Evolutionary conservation across 495 filamentous ascomycete species (phyloP).

Genomic region (Aspergillus sclerotiicarbonarius): DNA sequence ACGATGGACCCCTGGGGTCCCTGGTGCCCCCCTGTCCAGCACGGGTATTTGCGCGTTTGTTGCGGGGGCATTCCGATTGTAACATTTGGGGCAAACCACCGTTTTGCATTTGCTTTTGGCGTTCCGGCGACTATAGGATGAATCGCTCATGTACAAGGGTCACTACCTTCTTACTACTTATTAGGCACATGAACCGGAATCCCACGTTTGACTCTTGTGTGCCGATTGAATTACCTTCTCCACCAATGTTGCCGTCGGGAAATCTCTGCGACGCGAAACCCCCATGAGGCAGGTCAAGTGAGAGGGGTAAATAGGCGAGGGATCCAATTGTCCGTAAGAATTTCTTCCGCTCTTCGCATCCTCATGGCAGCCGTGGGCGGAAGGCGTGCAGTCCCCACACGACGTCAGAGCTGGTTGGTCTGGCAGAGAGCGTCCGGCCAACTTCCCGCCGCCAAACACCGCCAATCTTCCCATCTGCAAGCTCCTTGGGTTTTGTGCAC

Average conservation of each 20-base stretch:
- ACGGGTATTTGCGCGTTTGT: conserved; percentile 6
- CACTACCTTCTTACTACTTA: neutral
- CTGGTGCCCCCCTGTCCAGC: neutral
- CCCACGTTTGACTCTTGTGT: neutral
- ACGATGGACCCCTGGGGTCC: neutral
- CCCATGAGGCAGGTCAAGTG: no score
- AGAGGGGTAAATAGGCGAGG: no score
- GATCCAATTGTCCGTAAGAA: no score
- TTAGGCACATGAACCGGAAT: conserved; percentile 1
- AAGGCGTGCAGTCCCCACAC: conserved; percentile 10
- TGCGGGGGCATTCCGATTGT: conserved; percentile 19
- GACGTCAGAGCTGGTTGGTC: conserved; percentile 13
- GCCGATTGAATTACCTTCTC: neutral
- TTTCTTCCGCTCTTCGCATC: neutral
- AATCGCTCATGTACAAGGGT: conserved; percentile 2
- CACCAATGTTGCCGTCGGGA: no score
- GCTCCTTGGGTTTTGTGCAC: neutral
- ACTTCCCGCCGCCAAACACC: conserved; percentile 13
- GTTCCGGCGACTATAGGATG: conserved; percentile 6
- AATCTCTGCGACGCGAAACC: no score
- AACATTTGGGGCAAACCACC: conserved; percentile 16
- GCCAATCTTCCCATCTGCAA: conserved; percentile 8
- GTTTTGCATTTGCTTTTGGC: conserved; percentile 20
- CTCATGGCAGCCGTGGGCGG: no score
- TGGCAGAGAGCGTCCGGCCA: neutral